Evolutionary conservation across 768 basidiomycete genomes (phyloP).

Genomic region (Macrolepiota fuliginosa): DNA sequence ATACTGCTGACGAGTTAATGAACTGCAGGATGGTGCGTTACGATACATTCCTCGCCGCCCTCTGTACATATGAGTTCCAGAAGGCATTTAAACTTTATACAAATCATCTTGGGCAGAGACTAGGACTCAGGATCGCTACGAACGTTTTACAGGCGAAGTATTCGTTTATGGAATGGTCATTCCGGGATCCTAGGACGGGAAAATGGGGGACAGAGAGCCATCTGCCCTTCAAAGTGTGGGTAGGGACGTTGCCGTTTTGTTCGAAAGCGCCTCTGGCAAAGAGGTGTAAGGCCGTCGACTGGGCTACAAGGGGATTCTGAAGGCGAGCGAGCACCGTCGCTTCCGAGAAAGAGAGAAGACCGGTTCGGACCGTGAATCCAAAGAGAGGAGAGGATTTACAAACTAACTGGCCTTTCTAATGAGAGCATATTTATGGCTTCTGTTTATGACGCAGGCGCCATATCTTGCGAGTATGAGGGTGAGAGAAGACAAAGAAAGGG

Average conservation of each 20-base stretch:
- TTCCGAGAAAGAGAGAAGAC: no score
- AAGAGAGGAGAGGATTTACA: no score
- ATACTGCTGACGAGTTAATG: slow-evolving; percentile 34
- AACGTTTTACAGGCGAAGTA: slow-evolving; percentile 60
- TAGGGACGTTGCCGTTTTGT: slow-evolving; percentile 54
- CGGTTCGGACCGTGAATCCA: no score
- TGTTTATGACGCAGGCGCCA: slow-evolving; percentile 17
- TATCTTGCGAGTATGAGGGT: no score
- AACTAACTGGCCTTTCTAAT: no score
- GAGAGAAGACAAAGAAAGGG: no score
- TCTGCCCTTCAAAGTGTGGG: slow-evolving; percentile 58
- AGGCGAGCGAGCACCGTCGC: no score
- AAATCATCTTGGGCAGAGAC: slow-evolving; percentile 43
- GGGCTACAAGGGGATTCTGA: no score
- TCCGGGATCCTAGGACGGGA: slow-evolving; percentile 34
- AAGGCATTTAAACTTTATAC: slow-evolving; percentile 55
- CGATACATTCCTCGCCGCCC: slow-evolving; percentile 35
- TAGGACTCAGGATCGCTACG: slow-evolving; percentile 48
- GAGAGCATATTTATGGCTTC: no score
- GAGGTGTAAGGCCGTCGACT: no score
- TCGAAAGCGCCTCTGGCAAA: slow-evolving; percentile 51
- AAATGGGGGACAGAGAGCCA: slow-evolving; percentile 33
- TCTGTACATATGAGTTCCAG: slow-evolving; percentile 42
- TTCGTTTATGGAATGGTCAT: slow-evolving; percentile 56
- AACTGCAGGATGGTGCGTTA: not conserved